Base-by-base conservation (phyloP, 495 filamentous ascomycete genomes). In the Hypoxylon intermedium region DNA sequence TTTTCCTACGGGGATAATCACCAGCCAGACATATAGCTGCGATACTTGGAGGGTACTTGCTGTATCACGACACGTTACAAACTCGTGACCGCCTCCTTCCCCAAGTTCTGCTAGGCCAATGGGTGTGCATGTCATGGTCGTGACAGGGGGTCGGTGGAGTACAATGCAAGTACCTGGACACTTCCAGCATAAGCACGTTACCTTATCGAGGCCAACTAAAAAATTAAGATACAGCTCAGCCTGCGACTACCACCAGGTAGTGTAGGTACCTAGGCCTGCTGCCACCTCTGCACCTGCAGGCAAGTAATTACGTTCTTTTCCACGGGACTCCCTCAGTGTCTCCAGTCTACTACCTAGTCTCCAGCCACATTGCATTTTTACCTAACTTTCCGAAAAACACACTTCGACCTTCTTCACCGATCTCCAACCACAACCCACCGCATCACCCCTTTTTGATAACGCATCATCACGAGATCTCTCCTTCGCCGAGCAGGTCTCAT, bases 401-500 rank as follows among this genome's bases (percentile, higher is more conserved):
- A 57, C 62, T 56, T 67, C 31, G 12, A 38, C 49, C 48, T 20
- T 65, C 60, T 65, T 67, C 66, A 67, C 69, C 70, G 65, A 67
- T 72, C 64, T 67, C 66, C 65, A 66, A 60, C 60, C 45, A 68
- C 64, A 61, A 63, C 47, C 52, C 60, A 53, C 49, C 60, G 57
- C 56, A 65, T 58, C 56, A 60, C 36, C 65, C 65, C 61, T 55
- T 63, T 67, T 69, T 69, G 67, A 69, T 71, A 71, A 58, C 68
- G 49, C 65, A 68, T 66, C 65, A 66, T 61, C 60, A 58, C 67
- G 48, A 71, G 68, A 68, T 71, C 68, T 71, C 68, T 71, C 68
- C 65, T 71, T 68, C 68, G 65, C 65, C 61, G 68, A 71, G 68
- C 68, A 68, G 68, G 68, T 71, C 68, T 71, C 68, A 68, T 68